Evolutionary conservation across 2,329 filamentous ascomycete genomes (phyloP).

Genomic region (Scopulariopsis brevicaulis): DNA sequence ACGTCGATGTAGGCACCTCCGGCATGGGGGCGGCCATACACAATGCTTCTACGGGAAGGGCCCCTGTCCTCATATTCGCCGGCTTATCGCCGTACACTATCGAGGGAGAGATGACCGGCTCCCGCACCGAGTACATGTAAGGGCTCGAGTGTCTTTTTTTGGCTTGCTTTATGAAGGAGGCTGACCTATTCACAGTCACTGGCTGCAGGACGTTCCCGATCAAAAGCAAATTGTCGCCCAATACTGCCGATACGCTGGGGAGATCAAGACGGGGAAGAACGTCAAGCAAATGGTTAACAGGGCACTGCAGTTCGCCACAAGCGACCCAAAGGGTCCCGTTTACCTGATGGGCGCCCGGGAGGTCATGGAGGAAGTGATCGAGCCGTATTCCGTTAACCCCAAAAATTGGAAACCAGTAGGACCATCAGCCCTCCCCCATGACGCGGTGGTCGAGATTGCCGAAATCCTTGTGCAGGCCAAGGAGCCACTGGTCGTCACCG

Average conservation of each 20-base stretch:
- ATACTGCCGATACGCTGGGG: constrained; percentile 67
- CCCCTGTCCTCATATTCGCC: constrained; percentile 61
- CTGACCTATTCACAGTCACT: too few relatives aligned
- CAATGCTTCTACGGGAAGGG: constrained; percentile 58
- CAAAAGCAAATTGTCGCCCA: constrained; percentile 65
- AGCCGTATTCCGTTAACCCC: constrained; percentile 59
- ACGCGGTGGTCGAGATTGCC: constrained; percentile 47
- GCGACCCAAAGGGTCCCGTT: constrained; percentile 62
- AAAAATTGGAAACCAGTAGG: constrained; percentile 59
- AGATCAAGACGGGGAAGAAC: constrained; percentile 69
- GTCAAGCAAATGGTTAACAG: constrained; percentile 77
- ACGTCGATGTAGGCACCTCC: constrained; percentile 67
- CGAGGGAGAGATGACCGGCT: constrained; percentile 60
- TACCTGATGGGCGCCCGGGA: constrained; percentile 65
- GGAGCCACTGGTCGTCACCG: constrained; percentile 60
- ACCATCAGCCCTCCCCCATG: constrained; percentile 44
- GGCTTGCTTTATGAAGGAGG: too few relatives aligned
- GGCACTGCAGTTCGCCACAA: constrained; percentile 63
- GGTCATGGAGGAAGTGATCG: constrained; percentile 56
- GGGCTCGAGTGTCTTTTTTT: too few relatives aligned
- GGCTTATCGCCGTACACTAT: constrained; percentile 60
- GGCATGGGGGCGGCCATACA: constrained; percentile 61
- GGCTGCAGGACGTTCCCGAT: constrained; percentile 67
- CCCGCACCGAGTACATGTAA: constrained; percentile 41
- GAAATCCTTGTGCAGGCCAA: constrained; percentile 52